Conservation (phyloP, 164 flowering plant species). For the Taxillus chinensis region DNA sequence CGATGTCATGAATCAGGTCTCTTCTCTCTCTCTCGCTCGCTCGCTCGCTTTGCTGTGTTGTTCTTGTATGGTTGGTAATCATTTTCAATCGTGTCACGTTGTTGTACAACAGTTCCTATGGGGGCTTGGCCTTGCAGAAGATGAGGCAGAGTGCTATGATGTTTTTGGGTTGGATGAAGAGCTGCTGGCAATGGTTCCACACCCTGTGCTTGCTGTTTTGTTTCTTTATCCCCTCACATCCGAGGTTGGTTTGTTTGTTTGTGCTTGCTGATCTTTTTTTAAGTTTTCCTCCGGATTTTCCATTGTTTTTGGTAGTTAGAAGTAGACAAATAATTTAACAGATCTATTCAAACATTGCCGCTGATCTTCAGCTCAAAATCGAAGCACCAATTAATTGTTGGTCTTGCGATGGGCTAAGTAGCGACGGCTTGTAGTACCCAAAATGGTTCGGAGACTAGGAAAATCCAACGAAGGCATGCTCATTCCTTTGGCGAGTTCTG, state of each 20-base stretch:
- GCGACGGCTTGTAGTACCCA: no score
- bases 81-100: neutral
- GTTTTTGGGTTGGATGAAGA: slow-evolving; percentile 95
- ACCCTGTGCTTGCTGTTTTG: slow-evolving; percentile 85
- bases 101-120: slow-evolving; percentile 57
- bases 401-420: no score
- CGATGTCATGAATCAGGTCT: slow-evolving; percentile 96
- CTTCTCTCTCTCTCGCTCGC: neutral
- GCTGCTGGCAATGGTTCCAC: slow-evolving; percentile 86
- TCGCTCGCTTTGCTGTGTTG: neutral
- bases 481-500: no score
- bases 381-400: no score
- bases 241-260: slow-evolving; percentile 35
- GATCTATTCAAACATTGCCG: no score
- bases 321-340: no score
- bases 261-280: neutral
- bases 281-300: neutral
- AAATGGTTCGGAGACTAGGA: no score
- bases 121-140: slow-evolving; percentile 78
- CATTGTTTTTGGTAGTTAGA: neutral
- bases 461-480: no score
- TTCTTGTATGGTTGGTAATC: neutral
- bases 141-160: slow-evolving; percentile 78
- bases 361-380: no score
- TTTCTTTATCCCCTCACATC: slow-evolving; percentile 72